Evolutionary conservation across 495 filamentous ascomycete genomes (phyloP).

Genomic region (Aspergillus cavernicola): DNA sequence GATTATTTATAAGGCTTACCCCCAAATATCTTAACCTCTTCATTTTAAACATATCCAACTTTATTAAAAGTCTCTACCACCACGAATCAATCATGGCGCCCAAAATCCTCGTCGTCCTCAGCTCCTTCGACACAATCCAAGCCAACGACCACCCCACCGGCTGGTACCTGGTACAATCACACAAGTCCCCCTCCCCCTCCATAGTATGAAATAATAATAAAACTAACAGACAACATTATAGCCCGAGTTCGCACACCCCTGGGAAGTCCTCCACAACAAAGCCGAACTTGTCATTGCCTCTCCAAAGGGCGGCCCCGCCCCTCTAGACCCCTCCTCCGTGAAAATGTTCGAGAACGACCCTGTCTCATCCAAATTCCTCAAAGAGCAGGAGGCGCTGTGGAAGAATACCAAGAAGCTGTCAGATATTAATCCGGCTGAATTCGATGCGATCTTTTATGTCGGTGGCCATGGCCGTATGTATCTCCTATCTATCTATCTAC

Average conservation of each 20-base stretch:
- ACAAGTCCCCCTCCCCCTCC: background rate
- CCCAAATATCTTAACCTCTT: too few relatives aligned
- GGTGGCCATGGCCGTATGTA: slow-evolving; percentile 71
- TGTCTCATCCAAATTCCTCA: slow-evolving; percentile 48
- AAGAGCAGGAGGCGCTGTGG: slow-evolving; percentile 54
- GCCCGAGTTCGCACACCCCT: slow-evolving; percentile 72
- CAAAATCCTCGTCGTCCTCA: slow-evolving; percentile 64
- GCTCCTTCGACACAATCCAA: slow-evolving; percentile 53
- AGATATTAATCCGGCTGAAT: slow-evolving; percentile 52
- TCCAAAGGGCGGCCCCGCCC: slow-evolving; percentile 62
- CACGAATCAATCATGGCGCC: slow-evolving; percentile 32
- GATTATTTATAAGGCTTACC: too few relatives aligned
- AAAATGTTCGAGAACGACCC: slow-evolving; percentile 56
- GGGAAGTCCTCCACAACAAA: slow-evolving; percentile 54
- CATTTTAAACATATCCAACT: too few relatives aligned
- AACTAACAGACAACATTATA: slow-evolving; percentile 19
- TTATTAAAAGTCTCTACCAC: too few relatives aligned
- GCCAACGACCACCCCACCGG: slow-evolving; percentile 53
- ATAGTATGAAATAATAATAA: background rate
- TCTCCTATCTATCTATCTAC: too few relatives aligned
- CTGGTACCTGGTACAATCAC: slow-evolving; percentile 54
- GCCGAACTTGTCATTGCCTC: slow-evolving; percentile 59
- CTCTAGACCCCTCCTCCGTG: slow-evolving; percentile 63
- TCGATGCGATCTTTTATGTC: slow-evolving; percentile 68
- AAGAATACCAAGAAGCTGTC: slow-evolving; percentile 55